Evolutionary conservation across 305 asterid species (phyloP).

Genomic region (Solanum hybrid): DNA sequence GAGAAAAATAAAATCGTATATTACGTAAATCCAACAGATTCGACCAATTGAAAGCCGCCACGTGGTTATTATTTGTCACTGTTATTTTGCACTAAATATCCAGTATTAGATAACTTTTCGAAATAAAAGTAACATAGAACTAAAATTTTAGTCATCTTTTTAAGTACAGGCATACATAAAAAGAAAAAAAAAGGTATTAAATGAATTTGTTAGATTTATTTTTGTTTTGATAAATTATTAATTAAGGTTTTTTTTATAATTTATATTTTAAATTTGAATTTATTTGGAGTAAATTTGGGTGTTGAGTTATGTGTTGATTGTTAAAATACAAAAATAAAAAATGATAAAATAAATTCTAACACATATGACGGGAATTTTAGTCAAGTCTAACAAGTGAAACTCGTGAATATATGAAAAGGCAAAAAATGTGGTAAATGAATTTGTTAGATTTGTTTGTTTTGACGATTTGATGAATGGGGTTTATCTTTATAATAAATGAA

Average conservation of each 20-base stretch:
- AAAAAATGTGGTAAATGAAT: too few relatives aligned
- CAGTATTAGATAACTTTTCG: background rate
- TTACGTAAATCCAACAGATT: background rate
- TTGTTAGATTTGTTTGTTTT: too few relatives aligned
- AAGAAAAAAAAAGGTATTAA: background rate
- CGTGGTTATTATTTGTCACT: background rate
- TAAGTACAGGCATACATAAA: background rate
- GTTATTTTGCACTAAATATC: background rate
- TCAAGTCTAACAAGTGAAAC: too few relatives aligned
- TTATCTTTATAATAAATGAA: too few relatives aligned
- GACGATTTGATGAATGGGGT: too few relatives aligned
- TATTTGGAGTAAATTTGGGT: too few relatives aligned
- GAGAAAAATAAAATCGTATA: background rate
- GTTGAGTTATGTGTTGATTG: too few relatives aligned
- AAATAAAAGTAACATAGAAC: background rate
- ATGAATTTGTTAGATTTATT: background rate
- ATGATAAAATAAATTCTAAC: too few relatives aligned
- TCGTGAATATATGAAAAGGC: too few relatives aligned
- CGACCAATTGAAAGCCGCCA: background rate
- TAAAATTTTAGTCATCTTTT: background rate
- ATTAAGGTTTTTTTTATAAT: background rate
- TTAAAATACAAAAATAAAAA: too few relatives aligned
- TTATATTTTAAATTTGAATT: too few relatives aligned
- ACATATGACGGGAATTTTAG: too few relatives aligned
- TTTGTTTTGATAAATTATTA: background rate